Base-by-base conservation (phyloP, 345 rosid species). In the Nasturtium officinale region DNA sequence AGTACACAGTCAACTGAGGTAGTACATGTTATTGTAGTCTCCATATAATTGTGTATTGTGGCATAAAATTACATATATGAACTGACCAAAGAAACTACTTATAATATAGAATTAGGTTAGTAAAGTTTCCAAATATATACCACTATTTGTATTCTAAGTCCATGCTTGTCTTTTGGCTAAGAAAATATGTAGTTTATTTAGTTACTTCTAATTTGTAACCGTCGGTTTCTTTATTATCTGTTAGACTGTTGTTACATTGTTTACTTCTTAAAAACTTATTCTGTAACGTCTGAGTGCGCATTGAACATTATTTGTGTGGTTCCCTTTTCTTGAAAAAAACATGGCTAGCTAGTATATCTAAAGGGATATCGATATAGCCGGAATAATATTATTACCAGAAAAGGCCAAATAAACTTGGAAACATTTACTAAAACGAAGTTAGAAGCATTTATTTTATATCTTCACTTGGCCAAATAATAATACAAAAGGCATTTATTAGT, bases 401-500 rank as follows among this genome's bases (percentile, higher is more conserved):
- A 54, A 53, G 9, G 65, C 59, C 65, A 76, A 69, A 65, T 53
- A 62, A 28, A 61, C 18, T 54, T 62, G n/a, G 48, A 53, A 74
- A 52, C 67, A 30, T 42, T 68, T 42, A 61, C 30, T 32, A 30
- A 75, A 75, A 69, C 32, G 74, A 75, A 61, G 42, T 61, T 32
- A 61, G 25, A 69, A 53, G 53, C 79, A 76, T 69, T 61, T 23
- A 75, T 26, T 52, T 54, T 16, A 75, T 68, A 53, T 11, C 63
- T 52, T 75, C 68, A 30, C 18, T 69, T 61, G 58, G 69, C 46
- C 62, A 52, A 61, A 53, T 21, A 61, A 69, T 62, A 38, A 38
- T 61, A 76, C 74, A 68, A 61, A 67, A 43, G 1, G 76, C 66
- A 76, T 53, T 54, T 5, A 69, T 25, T 35, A 69, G 43, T 61